These are phyloP conservation scores for Boletus semigastroideus DNA, from an alignment of 1,284 basidiomycete genomes.

Conservation along the genomic window DNA sequence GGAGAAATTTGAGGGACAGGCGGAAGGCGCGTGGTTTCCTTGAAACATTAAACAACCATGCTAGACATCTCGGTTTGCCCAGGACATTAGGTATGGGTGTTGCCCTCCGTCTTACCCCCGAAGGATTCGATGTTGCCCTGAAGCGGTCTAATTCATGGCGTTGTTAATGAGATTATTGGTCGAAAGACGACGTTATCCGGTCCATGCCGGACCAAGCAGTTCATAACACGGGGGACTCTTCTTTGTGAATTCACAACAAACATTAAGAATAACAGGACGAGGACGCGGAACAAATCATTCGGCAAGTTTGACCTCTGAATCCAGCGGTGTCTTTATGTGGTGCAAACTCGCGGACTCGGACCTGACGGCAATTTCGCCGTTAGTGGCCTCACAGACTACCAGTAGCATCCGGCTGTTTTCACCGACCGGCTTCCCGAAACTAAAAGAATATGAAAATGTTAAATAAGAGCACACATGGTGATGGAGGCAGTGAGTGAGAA, in stretches of 20 bases:
- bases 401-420: slow-evolving; percentile 4
- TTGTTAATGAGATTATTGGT: slow-evolving; percentile 5
- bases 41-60: no score
- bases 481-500: no score
- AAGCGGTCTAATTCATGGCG: slow-evolving; percentile 5
- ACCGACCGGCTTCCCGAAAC: no score
- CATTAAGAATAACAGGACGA: slow-evolving; percentile 34
- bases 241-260: slow-evolving; percentile 36
- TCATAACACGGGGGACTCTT: slow-evolving; percentile 23
- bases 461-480: no score
- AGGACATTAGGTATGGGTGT: slow-evolving; percentile 10
- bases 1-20: no score
- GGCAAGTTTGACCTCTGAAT: slow-evolving; percentile 25
- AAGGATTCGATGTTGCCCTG: slow-evolving; percentile 10
- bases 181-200: slow-evolving; percentile 6
- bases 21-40: no score
- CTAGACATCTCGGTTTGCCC: slow-evolving; percentile 17
- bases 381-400: slow-evolving; percentile 26
- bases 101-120: slow-evolving; percentile 13
- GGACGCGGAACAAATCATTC: slow-evolving; percentile 37
- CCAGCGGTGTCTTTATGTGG: slow-evolving; percentile 13
- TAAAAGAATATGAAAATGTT: no score
- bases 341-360: slow-evolving; percentile 13
- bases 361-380: slow-evolving; percentile 32
- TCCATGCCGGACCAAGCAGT: slow-evolving; percentile 13